Base-by-base conservation (phyloP, 495 filamentous ascomycete species). In the Cryomyces minteri region DNA sequence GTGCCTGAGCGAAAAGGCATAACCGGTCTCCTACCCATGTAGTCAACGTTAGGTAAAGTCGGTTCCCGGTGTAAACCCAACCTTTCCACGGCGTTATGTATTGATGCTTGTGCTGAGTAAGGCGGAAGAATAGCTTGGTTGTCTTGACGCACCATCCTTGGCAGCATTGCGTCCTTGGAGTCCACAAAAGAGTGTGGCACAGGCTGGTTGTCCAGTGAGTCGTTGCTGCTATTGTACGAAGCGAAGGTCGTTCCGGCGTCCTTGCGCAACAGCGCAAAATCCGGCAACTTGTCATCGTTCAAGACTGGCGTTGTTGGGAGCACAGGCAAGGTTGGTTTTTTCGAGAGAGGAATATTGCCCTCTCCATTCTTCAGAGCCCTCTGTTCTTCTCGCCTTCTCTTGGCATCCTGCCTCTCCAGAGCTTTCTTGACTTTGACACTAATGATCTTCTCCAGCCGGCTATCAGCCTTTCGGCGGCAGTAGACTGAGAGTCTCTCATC, bases 381-480 rank as follows among this genome's bases (percentile, higher is more conserved):
- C 64, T 65, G 45, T 40, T 62, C 62, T 48, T 77, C 72, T 42
- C 73, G 74, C 57, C 65, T 70, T 45, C 59, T 73, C 51, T 61
- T 67, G 55, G 60, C 74, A 45, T 79, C 71, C 18, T 88, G 82
- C 48, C 85, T 83, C 32, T 75, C 77, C 40, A 96, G 58, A 0
- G 85, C 88, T 60, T 86, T 88, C 57, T 83, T 80, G 53, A 92
- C 78, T 61, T 88, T 94, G 48, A 64, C 68, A 11, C 70, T 67
- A 4, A 95, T 86, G 50, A 98, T 90, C 43, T 76, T 70, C 46
- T 74, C 79, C 50, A 98, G 66, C 45, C 86, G 70, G 39, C 68
- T 76, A 55, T 92, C 86, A 57, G 94, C 77, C 65, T 94, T 94
- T 11, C 86, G 75, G 47, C 82, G 77, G 57, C 88, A 95, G 63